Base-by-base conservation (phyloP, 2,329 filamentous ascomycete genomes). In the Aspergillus nomiae region DNA sequence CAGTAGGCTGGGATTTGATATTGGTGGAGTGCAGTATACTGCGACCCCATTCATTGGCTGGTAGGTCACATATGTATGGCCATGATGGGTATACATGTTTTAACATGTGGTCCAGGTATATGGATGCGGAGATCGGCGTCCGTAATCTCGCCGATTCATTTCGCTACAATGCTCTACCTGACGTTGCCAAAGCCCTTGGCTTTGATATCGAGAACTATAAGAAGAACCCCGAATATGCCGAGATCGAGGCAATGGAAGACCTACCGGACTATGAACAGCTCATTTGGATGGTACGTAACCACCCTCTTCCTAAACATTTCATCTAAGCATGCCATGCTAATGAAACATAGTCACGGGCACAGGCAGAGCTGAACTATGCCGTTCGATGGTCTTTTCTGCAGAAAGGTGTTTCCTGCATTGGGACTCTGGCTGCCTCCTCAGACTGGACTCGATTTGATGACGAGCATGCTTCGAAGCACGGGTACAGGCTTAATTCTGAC, bases 91-190 rank as follows among this genome's bases (percentile, higher is more conserved):
- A 7, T 41, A 3, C 3, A 53, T 54, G 1, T 4, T 28, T 32
- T 59, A 41, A 59, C 48, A 24, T 26, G n/a, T 10, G 9, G 19
- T 11, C 7, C 26, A 59, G 58, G 58, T 59, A 59, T 46, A 59
- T 59, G 58, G 58, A 59, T n/a, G 58, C 58, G 12, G 58, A 59
- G 36, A 59, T 59, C 21, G 58, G 58, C 9, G 58, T 59, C 8
- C 48, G 58, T 2, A 59, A 59, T 32, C 58, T 59, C 7, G 48
- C 48, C 3, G 58, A 59, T 24, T 30, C 48, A 16, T 59, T 59
- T 54, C 58, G 58, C 4, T 59, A 43, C 11, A 51, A 59, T 41
- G 8, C n/a, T 34, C 24, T 59, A n/a, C 48, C 58, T 5, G 58
- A 54, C 3, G 58, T 59, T 26, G 58, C 48, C 4, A 36, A 54